Evolutionary conservation across 371 early-diverging fungal species (phyloP).

Genomic region (Umbelopsis sp.): DNA sequence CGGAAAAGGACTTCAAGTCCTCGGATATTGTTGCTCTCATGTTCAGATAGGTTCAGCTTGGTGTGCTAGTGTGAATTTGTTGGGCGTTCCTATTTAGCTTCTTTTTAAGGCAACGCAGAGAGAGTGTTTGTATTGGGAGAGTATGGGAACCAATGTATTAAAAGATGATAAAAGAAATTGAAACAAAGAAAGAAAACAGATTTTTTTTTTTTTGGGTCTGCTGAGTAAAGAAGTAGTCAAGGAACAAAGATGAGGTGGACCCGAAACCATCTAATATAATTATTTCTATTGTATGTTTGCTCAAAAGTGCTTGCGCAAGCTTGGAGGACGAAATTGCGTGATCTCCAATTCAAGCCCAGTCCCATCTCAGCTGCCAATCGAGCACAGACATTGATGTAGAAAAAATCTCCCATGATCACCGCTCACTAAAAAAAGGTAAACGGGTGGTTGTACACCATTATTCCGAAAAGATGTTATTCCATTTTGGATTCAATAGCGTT

Average conservation of each 20-base stretch:
- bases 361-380: slow-evolving; percentile 4
- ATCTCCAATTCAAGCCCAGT: slow-evolving; percentile 13
- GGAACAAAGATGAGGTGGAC: not conserved
- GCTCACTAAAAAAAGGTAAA: not conserved
- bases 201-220: not conserved
- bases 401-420: not conserved
- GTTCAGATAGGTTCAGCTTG: not conserved
- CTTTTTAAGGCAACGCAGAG: no score
- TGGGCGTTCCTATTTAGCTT: no score
- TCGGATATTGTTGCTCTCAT: not conserved
- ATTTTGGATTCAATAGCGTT: no score
- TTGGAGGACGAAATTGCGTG: slow-evolving; percentile 1
- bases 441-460: not conserved
- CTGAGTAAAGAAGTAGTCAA: not conserved
- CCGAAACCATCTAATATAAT: not conserved
- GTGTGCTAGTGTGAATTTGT: no score
- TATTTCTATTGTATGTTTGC: not conserved
- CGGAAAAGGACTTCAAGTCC: not conserved
- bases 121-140: not conserved
- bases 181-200: not conserved
- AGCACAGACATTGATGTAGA: not conserved
- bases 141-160: not conserved
- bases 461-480: no score
- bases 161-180: not conserved
- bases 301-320: slow-evolving; percentile 13